These are phyloP conservation scores for sweet orange (Citrus sinensis) DNA, from an alignment of 345 rosid species.

Conservation along the genomic window DVS_A1.0 CM039165.1:32560501-32561000, in stretches of 20 bases:
- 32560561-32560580: not conserved
- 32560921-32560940: too few relatives aligned
- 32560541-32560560: not conserved
- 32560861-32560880: too few relatives aligned
- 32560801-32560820: not conserved
- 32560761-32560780: constrained; percentile 1
- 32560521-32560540: not conserved
- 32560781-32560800: not conserved
- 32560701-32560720: not conserved
- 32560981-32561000: too few relatives aligned
- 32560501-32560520: not conserved
- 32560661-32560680: not conserved
- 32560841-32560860: too few relatives aligned
- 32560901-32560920: too few relatives aligned
- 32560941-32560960: too few relatives aligned
- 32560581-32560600: too few relatives aligned
- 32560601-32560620: not conserved
- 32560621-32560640: not conserved
- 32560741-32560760: not conserved
- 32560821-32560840: too few relatives aligned
- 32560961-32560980: too few relatives aligned
- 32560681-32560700: not conserved
- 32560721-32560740: not conserved
- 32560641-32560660: not conserved
- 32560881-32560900: too few relatives aligned